Percentiles rank a stretch among this genome's conserved stretches.
phyloP scores from a whole-genome alignment of 139 green algal species.

The Closterium sp. region DNA sequence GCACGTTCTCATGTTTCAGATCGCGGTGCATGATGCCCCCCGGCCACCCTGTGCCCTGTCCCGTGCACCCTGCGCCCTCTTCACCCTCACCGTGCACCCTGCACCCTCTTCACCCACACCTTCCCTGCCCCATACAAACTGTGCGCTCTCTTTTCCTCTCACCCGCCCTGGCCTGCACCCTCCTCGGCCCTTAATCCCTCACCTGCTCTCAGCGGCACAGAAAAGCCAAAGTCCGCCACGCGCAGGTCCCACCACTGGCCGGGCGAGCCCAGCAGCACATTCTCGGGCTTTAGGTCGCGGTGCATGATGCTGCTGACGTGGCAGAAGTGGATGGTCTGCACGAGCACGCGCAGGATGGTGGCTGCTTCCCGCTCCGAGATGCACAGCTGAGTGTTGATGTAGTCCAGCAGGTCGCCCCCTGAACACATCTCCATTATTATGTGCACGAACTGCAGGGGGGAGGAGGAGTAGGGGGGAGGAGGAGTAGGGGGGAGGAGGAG shows the following conservation, averaged over 20 bases:
- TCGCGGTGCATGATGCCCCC: constrained; percentile 88
- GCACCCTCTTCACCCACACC: too few relatives aligned
- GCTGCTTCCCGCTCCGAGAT: constrained; percentile 86
- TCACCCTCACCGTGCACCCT: too few relatives aligned
- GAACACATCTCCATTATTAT: constrained; percentile 25
- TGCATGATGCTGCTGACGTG: constrained; percentile 93
- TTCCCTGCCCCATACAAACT: too few relatives aligned
- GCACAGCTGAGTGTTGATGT: constrained; percentile 79
- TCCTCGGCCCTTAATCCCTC: not conserved
- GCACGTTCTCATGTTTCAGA: constrained; percentile 93
- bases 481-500: too few relatives aligned
- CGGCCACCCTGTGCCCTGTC: too few relatives aligned
- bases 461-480: too few relatives aligned
- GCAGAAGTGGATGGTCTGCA: constrained; percentile 84
- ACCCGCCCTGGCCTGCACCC: too few relatives aligned
- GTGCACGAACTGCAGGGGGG: constrained; percentile 13
- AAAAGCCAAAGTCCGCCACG: not conserved
- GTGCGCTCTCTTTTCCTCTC: too few relatives aligned
- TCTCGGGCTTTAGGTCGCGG: constrained; percentile 83
- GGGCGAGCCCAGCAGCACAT: constrained; percentile 87
- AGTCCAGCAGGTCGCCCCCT: constrained; percentile 93
- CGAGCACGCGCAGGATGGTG: constrained; percentile 77
- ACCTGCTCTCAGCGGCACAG: not conserved
- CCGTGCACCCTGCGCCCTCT: too few relatives aligned
- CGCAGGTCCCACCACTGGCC: not conserved